phyloP scores from a whole-genome alignment of 768 basidiomycete species.

The Favolaschia claudopus region DNA sequence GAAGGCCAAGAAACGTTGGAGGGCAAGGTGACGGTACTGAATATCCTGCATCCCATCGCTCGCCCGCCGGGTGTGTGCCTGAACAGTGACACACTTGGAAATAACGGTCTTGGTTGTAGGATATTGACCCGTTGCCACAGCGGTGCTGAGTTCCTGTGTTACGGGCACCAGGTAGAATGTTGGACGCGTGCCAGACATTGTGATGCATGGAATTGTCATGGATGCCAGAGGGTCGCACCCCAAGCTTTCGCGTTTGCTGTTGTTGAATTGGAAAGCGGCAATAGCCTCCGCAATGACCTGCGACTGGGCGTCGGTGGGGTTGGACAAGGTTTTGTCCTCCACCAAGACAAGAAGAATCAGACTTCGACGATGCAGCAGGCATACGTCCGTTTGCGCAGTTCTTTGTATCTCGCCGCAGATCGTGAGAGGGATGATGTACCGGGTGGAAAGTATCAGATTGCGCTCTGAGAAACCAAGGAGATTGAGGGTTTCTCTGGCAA shows the following conservation, averaged over 20 bases:
- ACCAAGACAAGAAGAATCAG: conserved; percentile 34
- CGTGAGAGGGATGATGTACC: conserved; percentile 35
- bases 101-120: conserved; percentile 32
- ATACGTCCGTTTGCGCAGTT: conserved; percentile 35
- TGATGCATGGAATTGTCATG: conserved; percentile 44
- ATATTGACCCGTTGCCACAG: conserved; percentile 33
- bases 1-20: conserved; percentile 39
- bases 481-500: conserved; percentile 33
- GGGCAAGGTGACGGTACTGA: conserved; percentile 36
- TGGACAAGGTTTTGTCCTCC: conserved; percentile 31
- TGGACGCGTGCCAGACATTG: conserved; percentile 42
- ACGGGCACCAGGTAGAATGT: conserved; percentile 45
- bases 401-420: conserved; percentile 35
- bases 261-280: conserved; percentile 42
- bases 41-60: conserved; percentile 40
- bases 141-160: conserved; percentile 38
- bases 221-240: conserved; percentile 27
- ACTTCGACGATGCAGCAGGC: conserved; percentile 32
- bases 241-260: conserved; percentile 25
- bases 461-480: conserved; percentile 34
- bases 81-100: conserved; percentile 35
- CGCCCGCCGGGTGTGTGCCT: conserved; percentile 10
- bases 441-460: conserved; percentile 15
- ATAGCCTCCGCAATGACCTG: conserved; percentile 40
- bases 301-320: conserved; percentile 27